phyloP scores from a whole-genome alignment of 1,284 basidiomycete species.

The Puccinia novopanici region DNA sequence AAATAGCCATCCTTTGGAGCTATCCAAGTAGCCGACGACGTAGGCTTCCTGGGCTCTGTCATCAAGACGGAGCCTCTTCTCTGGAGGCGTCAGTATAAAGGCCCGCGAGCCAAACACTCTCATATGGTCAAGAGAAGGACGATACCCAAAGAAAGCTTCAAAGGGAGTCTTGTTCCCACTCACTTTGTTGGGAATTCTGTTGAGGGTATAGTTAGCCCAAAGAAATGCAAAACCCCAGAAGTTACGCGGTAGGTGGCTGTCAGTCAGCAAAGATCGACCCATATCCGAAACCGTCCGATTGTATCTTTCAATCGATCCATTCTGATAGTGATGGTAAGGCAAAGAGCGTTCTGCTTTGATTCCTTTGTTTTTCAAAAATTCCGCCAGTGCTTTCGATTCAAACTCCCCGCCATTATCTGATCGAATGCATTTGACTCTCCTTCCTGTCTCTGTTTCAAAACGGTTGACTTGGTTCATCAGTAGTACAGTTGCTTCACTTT shows the following conservation, averaged over 20 bases:
- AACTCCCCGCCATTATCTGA: conserved; percentile 37
- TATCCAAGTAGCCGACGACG: conserved; percentile 2
- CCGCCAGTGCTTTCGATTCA: background rate
- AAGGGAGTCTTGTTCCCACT: too few relatives aligned
- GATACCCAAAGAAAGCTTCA: conserved; percentile 1
- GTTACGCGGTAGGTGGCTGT: background rate
- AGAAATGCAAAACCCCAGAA: background rate
- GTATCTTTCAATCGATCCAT: conserved; percentile 7
- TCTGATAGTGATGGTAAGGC: conserved; percentile 33
- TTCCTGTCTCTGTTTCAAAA: too few relatives aligned
- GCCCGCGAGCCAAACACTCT: background rate
- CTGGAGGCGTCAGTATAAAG: conserved; percentile 1
- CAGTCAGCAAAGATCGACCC: background rate
- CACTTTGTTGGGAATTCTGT: conserved; percentile 29
- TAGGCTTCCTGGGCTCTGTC: too few relatives aligned
- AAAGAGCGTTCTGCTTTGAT: too few relatives aligned
- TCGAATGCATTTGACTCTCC: conserved; percentile 1
- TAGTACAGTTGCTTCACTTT: background rate
- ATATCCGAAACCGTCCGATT: conserved; percentile 7
- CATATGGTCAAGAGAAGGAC: background rate
- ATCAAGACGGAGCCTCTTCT: background rate
- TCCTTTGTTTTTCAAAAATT: background rate
- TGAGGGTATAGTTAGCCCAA: background rate
- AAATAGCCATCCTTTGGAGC: conserved; percentile 3
- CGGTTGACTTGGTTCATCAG: too few relatives aligned